Base-by-base conservation (phyloP, 2,329 filamentous ascomycete genomes). In the Plectosphaerella plurivora region DNA sequence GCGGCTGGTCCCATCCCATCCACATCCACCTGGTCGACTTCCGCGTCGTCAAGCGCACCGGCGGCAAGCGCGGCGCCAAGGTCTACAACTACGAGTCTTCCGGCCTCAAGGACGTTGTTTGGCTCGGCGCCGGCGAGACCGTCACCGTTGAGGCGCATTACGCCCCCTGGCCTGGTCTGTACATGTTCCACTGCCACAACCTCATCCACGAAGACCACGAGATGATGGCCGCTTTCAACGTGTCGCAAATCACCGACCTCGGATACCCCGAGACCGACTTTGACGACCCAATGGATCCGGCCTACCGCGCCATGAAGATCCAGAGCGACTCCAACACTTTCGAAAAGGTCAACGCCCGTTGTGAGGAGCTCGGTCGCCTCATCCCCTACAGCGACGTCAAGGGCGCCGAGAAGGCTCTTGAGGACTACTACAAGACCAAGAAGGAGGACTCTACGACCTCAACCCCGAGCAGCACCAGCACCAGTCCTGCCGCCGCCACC, bases 21-120 rank as follows among this genome's bases (percentile, higher is more conserved):
- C 78, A 82, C 60, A 71, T 82, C 53, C 79, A 82, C 57, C 67
- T 81, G 1, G 71, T 82, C 50, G 77, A 81, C 56, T 76, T 81
- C 59, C 71, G 75, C 50, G 67, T 82, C 41, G 57, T 80, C 16
- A 70, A 67, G 12, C 72, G 79, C n/a, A 71, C 58, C 1, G 70
- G 73, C 16, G 71, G 73, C 12, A 65, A 69, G 16, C 62, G 63
- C 28, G 62, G 63, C 22, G 33, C 42, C 18, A 28, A 37, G 8
- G 68, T 81, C 4, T 56, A 68, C 47, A 66, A 73, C 1, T 81
- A 81, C 56, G 78, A 82, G 60, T 63, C 68, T 8, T 67, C 67
- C 7, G 77, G 73, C 0, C 67, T 79, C 49, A 81, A 82, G 59
- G 78, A 82, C 55, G 73, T 80, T 4, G 76, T 80, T 4, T 75